Evolutionary conservation across 169 alveolate species (phyloP), one percentile per base, ranked within the genome.

Genomic region (Cyclospora cayetanensis): DNA sequence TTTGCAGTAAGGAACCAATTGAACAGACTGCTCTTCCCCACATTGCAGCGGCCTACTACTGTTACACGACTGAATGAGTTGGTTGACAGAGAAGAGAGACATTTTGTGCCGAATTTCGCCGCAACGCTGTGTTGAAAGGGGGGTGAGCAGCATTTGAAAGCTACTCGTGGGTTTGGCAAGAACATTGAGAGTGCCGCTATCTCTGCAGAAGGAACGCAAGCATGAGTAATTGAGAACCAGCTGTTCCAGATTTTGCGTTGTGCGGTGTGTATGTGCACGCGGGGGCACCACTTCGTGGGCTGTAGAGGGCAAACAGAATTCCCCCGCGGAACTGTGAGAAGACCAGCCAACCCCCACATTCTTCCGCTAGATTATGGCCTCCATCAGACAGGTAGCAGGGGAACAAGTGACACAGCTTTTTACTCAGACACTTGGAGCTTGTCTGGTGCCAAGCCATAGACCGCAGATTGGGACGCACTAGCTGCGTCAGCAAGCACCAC

Each of bases 1-100:
- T 15, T 92, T 87, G 86, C 83, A 90, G 93, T 25, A 46, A 92
- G 55, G 60, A 96, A 80, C 31, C 96, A 93, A 84, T 95, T 95
- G 90, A 94, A 95, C 60, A 95, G 74, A 22, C 95, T 91, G 42
- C 95, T 91, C 90, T 95, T 95, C n/a, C 97, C 96, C 65, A 94
- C 97, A 46, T 94, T 94, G 22, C 95, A 90, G 9, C 95, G 95
- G 27, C 96, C 96, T 29, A 95, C 85, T 18, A 95, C 46, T 5
- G 92, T 86, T 15, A 91, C 79, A 52, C 90, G 74, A 34, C 55
- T 34, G 11, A 53, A 15, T 1, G 90, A 50, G 63, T 2, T 18
- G 63, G 0, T 50, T 50, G 12, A 50, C 22, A n/a, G 63, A 50
- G 2, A 2, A 18, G 63, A n/a, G 9, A 50, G 22, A n/a, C 2